Evolutionary conservation across 495 filamentous ascomycete genomes (phyloP).

Genomic region (Saxophila tyrrhenica): DNA sequence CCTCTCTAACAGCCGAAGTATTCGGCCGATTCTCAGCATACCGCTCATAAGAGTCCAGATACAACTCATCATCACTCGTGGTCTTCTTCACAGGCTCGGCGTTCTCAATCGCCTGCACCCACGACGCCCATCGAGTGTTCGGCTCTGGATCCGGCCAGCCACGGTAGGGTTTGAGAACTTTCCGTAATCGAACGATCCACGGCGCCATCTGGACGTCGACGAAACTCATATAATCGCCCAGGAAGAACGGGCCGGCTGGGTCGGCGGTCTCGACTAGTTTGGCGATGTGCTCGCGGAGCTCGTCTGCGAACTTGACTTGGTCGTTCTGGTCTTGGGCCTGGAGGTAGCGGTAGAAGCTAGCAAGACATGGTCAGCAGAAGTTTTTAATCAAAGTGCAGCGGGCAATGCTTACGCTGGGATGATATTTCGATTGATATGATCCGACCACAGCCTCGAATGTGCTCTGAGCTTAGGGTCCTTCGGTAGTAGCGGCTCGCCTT

Average conservation of each 20-base stretch:
- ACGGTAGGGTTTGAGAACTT: constrained; percentile 68
- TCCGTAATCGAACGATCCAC: constrained; percentile 65
- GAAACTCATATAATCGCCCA: constrained; percentile 17
- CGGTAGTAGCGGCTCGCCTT: constrained; percentile 52
- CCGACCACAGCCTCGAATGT: constrained; percentile 72
- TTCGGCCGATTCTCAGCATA: constrained; percentile 29
- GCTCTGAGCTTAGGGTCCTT: constrained; percentile 59
- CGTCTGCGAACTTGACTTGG: constrained; percentile 50
- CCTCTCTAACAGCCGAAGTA: constrained; percentile 23
- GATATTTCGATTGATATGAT: constrained; percentile 79
- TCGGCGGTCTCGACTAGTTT: constrained; percentile 64
- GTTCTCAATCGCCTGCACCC: constrained; percentile 72
- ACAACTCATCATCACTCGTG: constrained; percentile 53
- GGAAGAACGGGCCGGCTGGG: constrained; percentile 47
- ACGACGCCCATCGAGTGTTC: constrained; percentile 60
- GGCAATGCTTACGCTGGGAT: constrained; percentile 41
- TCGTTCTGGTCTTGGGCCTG: constrained; percentile 57
- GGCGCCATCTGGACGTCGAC: constrained; percentile 75
- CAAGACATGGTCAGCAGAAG: neutral
- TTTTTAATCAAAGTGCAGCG: neutral
- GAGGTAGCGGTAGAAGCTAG: constrained; percentile 60
- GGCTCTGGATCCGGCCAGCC: constrained; percentile 64
- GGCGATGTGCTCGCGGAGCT: constrained; percentile 56
- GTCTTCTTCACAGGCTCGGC: constrained; percentile 66
- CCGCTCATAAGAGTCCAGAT: constrained; percentile 30